These are phyloP conservation scores for Ambrosia hybrid DNA, from an alignment of 140 eudicot genomes.

Conservation along the genomic window DNA sequence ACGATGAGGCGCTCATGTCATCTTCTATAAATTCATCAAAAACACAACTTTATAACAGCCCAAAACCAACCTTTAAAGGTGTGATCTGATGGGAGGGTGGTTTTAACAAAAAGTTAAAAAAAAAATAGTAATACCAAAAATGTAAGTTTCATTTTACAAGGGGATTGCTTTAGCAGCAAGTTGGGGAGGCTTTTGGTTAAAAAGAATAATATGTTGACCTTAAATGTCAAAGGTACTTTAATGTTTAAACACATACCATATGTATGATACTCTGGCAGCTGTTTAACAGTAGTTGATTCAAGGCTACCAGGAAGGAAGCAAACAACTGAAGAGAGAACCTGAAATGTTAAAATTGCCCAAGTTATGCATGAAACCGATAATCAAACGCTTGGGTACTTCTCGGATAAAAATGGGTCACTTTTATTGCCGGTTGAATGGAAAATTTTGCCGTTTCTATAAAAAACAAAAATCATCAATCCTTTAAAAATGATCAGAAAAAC, in stretches of 20 bases:
- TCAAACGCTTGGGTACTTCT: no score
- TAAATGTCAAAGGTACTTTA: not conserved
- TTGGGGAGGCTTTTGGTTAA: no score
- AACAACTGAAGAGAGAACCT: constrained; percentile 75
- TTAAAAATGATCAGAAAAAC: no score
- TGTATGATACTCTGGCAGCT: constrained; percentile 43
- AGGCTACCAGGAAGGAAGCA: constrained; percentile 68
- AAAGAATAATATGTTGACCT: not conserved
- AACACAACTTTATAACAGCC: not conserved
- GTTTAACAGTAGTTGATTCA: constrained; percentile 68
- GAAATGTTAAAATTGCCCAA: constrained; percentile 8
- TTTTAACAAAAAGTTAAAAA: no score
- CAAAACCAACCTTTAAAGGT: not conserved
- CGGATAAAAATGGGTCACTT: no score
- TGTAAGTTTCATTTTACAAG: no score
- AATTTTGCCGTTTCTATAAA: no score
- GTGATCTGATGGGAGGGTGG: no score
- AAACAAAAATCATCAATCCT: no score
- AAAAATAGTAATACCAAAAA: not conserved
- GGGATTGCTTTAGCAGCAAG: no score
- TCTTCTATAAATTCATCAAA: constrained; percentile 42
- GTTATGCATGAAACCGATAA: no score
- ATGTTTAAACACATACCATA: constrained; percentile 36
- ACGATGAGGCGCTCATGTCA: constrained; percentile 41
- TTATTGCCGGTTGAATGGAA: no score